Percentiles rank a stretch among this genome's conserved stretches.
phyloP scores from a whole-genome alignment of 805 yeast species.

The Hanseniaspora singularis region DNA sequence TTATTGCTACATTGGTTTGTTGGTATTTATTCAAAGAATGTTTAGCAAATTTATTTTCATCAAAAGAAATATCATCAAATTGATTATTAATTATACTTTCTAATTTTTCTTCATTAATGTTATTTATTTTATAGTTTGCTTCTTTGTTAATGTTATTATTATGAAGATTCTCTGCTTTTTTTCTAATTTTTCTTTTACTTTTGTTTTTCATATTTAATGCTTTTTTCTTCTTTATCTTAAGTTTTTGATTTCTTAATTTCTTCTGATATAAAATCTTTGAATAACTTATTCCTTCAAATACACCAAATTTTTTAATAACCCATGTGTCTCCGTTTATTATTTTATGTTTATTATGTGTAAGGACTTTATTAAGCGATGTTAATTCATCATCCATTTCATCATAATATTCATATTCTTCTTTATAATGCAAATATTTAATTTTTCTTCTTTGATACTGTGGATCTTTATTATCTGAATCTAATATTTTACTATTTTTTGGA shows the following conservation, averaged over 20 bases:
- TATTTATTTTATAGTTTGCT: too few relatives aligned
- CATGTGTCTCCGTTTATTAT: conserved; percentile 38
- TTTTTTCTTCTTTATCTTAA: background rate
- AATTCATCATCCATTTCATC: conserved; percentile 73
- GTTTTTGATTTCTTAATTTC: conserved; percentile 16
- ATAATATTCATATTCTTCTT: conserved; percentile 54
- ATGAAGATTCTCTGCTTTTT: too few relatives aligned
- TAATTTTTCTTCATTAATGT: too few relatives aligned
- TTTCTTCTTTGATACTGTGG: conserved; percentile 58
- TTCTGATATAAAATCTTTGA: conserved; percentile 21
- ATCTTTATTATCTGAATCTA: conserved; percentile 25
- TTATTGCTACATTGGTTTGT: background rate
- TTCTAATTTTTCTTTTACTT: background rate
- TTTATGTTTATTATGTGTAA: conserved; percentile 35
- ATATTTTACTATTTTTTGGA: conserved; percentile 17
- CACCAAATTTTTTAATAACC: conserved; percentile 71
- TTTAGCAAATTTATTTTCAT: background rate
- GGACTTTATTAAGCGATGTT: conserved; percentile 34
- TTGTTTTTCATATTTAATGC: background rate
- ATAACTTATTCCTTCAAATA: conserved; percentile 41
- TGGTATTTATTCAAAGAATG: background rate
- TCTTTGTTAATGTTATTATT: too few relatives aligned
- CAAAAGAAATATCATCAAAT: too few relatives aligned
- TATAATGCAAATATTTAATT: conserved; percentile 63
- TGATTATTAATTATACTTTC: too few relatives aligned